These are phyloP conservation scores for Populus tomentosa DNA, from an alignment of 441 rosid genomes.

Conservation along the genomic window DNA sequence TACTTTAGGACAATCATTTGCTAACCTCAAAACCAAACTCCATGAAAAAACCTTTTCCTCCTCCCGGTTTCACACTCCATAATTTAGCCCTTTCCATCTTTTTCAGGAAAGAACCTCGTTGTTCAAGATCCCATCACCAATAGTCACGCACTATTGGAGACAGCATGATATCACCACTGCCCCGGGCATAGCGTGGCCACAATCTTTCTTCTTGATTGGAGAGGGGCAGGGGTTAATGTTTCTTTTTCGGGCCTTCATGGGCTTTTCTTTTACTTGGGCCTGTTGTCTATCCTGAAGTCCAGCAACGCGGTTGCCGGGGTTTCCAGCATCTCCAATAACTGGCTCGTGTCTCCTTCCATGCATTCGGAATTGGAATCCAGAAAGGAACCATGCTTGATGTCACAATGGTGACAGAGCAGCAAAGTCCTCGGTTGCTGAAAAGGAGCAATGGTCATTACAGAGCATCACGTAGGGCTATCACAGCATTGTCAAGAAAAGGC, in stretches of 20 bases:
- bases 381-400: neutral
- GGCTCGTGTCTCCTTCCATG: neutral
- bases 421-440: no score
- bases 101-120: neutral
- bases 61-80: no score
- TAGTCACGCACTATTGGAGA: neutral
- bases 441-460: no score
- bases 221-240: no score
- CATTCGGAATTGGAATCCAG: neutral
- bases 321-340: neutral
- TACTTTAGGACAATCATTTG: neutral
- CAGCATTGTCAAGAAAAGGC: neutral
- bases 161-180: neutral
- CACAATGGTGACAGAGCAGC: no score
- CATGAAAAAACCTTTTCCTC: no score
- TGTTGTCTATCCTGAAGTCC: neutral
- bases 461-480: no score
- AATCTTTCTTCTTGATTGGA: no score
- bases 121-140: neutral
- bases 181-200: neutral
- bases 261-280: neutral
- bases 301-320: neutral
- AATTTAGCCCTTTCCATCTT: no score
- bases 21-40: neutral
- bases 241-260: neutral